phyloP scores from a whole-genome alignment of 345 rosid species.

The Psidium guajava region DNA sequence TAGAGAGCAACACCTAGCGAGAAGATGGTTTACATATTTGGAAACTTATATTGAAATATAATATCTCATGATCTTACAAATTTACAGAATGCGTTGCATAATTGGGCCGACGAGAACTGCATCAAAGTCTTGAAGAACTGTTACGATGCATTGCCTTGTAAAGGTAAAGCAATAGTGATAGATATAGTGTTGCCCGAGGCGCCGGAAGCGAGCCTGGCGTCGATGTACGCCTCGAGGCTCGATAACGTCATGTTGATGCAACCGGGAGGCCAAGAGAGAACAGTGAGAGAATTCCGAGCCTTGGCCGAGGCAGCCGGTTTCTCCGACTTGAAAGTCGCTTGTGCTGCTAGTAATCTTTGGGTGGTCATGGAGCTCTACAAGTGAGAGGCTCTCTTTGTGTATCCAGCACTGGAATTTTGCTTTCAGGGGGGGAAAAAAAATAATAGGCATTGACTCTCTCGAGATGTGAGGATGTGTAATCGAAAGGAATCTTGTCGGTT shows the following conservation, averaged over 20 bases:
- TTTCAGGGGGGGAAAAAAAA: neutral
- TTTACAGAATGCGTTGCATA: slow-evolving; percentile 4
- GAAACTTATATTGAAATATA: neutral
- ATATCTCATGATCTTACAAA: neutral
- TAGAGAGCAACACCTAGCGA: neutral
- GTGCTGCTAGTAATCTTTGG: neutral
- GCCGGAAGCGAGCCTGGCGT: neutral
- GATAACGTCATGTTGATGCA: neutral
- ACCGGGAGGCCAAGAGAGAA: slow-evolving; percentile 9
- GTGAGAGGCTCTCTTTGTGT: neutral
- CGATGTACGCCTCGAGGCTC: neutral
- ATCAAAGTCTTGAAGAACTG: slow-evolving; percentile 10
- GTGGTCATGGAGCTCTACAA: slow-evolving; percentile 5
- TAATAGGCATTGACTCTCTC: neutral
- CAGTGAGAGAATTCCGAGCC: slow-evolving; percentile 1
- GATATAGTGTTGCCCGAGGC: neutral
- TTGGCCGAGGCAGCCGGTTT: slow-evolving; percentile 6
- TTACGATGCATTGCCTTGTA: slow-evolving; percentile 1
- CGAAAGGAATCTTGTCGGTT: neutral
- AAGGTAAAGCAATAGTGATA: slow-evolving; percentile 4
- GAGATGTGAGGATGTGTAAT: neutral
- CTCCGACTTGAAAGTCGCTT: neutral
- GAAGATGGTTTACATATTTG: neutral
- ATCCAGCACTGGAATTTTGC: neutral
- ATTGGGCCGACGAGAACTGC: slow-evolving; percentile 8